These are phyloP conservation scores for Petasospora fabianii DNA, from an alignment of 1,139 yeast species.

Conservation along the genomic window DNA sequence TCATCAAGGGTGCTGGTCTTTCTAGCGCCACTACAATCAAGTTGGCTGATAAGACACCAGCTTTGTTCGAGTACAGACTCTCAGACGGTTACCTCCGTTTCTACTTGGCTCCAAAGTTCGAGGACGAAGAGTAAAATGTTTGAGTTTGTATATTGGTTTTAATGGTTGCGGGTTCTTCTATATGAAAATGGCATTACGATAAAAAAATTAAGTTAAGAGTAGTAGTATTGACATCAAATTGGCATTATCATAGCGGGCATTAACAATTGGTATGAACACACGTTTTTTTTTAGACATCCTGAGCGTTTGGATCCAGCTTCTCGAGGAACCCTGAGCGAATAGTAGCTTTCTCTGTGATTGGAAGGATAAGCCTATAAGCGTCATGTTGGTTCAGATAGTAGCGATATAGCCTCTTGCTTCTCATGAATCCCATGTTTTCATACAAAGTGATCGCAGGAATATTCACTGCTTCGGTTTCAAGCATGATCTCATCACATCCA, in stretches of 20 bases:
- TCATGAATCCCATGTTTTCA: conserved; percentile 81
- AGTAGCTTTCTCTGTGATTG: conserved; percentile 50
- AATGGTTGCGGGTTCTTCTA: conserved; percentile 7
- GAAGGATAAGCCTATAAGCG: conserved; percentile 77
- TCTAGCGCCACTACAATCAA: conserved; percentile 76
- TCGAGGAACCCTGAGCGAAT: conserved; percentile 40
- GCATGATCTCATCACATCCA: conserved; percentile 79
- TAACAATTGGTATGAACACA: no score
- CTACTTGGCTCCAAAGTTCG: conserved; percentile 96
- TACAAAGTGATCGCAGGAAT: conserved; percentile 72
- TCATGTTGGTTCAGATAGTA: conserved; percentile 91
- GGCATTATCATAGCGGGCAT: no score
- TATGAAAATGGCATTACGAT: not conserved
- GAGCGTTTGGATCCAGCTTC: conserved; percentile 8
- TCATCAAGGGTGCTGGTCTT: conserved; percentile 85
- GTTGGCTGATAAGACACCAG: conserved; percentile 90
- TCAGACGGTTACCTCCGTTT: conserved; percentile 92
- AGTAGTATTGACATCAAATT: not conserved
- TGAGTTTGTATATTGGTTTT: not conserved
- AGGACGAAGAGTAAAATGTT: conserved; percentile 63
- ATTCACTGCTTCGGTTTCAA: conserved; percentile 89
- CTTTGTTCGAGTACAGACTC: conserved; percentile 87
- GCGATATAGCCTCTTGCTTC: conserved; percentile 76
- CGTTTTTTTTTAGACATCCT: not conserved
- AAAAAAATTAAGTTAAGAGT: not conserved